Evolutionary conservation across 345 rosid species (phyloP).

Genomic region (Pelargonium nanum): DNA sequence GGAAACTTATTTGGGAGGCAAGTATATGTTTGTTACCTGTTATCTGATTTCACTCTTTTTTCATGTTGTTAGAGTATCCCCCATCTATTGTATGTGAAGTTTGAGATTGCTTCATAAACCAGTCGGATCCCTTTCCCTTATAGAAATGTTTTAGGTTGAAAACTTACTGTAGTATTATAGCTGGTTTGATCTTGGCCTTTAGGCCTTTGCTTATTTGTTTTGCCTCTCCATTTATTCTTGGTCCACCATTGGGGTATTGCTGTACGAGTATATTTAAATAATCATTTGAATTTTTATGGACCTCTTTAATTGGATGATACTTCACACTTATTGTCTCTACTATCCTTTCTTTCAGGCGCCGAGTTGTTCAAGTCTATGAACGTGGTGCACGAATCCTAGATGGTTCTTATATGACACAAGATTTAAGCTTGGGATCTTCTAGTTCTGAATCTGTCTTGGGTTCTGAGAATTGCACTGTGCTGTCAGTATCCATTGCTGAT

Average conservation of each 20-base stretch:
- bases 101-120: neutral
- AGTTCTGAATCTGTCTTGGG: slow-evolving; percentile 59
- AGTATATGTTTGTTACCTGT: neutral
- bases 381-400: slow-evolving; percentile 88
- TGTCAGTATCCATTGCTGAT: slow-evolving; percentile 87
- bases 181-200: too few species aligned
- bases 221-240: too few species aligned
- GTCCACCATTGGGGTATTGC: neutral
- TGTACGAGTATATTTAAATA: neutral
- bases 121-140: too few species aligned
- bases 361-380: slow-evolving; percentile 88
- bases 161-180: too few species aligned
- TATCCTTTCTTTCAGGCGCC: slow-evolving; percentile 45
- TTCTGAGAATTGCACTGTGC: slow-evolving; percentile 56
- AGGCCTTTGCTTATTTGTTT: too few species aligned
- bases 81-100: slow-evolving; percentile 1
- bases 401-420: slow-evolving; percentile 96
- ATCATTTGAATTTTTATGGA: neutral
- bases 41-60: neutral
- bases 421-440: slow-evolving; percentile 60
- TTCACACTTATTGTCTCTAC: neutral
- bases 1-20: slow-evolving; percentile 98
- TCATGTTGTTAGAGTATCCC: neutral
- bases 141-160: too few species aligned
- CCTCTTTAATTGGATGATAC: neutral